phyloP scores from a whole-genome alignment of 495 filamentous ascomycete genomes.

The Penicillium paradoxum region DNA sequence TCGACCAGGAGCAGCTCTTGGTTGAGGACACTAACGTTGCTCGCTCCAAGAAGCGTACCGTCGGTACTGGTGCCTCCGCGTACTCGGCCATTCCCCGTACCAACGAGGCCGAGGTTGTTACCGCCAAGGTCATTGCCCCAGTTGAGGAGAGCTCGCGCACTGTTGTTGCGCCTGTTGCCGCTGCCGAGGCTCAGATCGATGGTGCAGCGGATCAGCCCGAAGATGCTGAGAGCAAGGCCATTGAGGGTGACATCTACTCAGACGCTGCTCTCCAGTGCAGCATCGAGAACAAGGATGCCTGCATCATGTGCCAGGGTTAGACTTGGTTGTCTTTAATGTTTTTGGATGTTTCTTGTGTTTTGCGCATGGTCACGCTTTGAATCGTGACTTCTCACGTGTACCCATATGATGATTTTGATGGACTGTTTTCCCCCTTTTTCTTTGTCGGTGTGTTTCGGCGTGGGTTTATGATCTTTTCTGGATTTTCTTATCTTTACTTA shows the following conservation, averaged over 20 bases:
- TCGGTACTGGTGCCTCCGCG: conserved; percentile 40
- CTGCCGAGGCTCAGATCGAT: conserved; percentile 43
- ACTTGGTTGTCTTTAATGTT: conserved; percentile 5
- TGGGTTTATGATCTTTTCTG: conserved; percentile 11
- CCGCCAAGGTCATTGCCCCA: conserved; percentile 15
- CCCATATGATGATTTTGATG: conserved; percentile 43
- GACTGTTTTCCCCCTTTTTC: conserved; percentile 18
- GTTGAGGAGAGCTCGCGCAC: conserved; percentile 64
- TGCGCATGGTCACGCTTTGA: conserved; percentile 17
- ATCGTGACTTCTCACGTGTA: conserved; percentile 20
- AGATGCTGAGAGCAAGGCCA: conserved; percentile 50
- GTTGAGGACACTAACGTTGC: conserved; percentile 81
- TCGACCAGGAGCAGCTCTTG: conserved; percentile 93
- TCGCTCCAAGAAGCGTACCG: conserved; percentile 65
- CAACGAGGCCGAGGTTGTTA: conserved; percentile 25
- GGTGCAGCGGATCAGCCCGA: conserved; percentile 60
- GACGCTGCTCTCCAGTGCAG: conserved; percentile 87
- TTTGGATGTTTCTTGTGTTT: conserved; percentile 18
- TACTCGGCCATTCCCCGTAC: conserved; percentile 58
- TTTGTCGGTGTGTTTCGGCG: conserved; percentile 13
- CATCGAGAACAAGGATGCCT: conserved; percentile 87
- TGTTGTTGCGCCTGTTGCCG: conserved; percentile 56
- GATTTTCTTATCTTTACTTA: conserved; percentile 8
- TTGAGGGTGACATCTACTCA: conserved; percentile 76
- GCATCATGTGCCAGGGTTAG: conserved; percentile 86